Conservation (phyloP, 257 asterid genomes). For the Fraxinus quadrangulata region DNA sequence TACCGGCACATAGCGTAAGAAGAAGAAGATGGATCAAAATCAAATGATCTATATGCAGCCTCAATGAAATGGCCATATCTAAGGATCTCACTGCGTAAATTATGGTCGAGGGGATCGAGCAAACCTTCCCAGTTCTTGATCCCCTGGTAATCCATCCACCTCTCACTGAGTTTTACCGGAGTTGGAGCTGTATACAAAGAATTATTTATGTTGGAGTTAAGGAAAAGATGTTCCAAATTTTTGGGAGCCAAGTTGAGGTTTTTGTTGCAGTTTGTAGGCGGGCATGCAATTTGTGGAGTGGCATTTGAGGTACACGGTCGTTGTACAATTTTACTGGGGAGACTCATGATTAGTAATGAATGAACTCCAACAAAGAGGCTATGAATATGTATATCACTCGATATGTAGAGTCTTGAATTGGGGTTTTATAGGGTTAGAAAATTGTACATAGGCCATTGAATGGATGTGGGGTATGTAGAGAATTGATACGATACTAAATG, state of each 20-base stretch:
- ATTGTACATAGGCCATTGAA: not conserved
- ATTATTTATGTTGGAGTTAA: not conserved
- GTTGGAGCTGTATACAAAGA: slow-evolving; percentile 11
- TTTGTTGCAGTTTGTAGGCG: slow-evolving; percentile 17
- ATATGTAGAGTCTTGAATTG: slow-evolving; percentile 12
- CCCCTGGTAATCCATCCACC: slow-evolving; percentile 86
- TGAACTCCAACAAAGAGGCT: not conserved
- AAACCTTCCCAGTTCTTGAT: slow-evolving; percentile 70
- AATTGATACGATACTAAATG: no score
- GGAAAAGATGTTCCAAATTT: slow-evolving; percentile 6
- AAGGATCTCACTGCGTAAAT: slow-evolving; percentile 67
- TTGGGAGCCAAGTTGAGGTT: slow-evolving; percentile 25
- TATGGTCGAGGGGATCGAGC: slow-evolving; percentile 79
- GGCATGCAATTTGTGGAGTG: slow-evolving; percentile 17
- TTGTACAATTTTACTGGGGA: slow-evolving; percentile 38
- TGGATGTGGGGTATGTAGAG: not conserved
- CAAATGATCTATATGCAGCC: slow-evolving; percentile 65
- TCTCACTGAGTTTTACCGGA: slow-evolving; percentile 22
- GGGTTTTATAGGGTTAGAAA: slow-evolving; percentile 37
- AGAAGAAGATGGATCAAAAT: slow-evolving; percentile 60
- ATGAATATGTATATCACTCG: not conserved
- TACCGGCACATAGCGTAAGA: slow-evolving; percentile 53
- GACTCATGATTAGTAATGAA: slow-evolving; percentile 39
- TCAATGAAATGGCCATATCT: slow-evolving; percentile 74
- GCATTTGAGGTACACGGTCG: slow-evolving; percentile 40